Evolutionary conservation across 345 rosid genomes (phyloP), one percentile per base, ranked within the genome.

Genomic region (Passiflora organensis): DNA sequence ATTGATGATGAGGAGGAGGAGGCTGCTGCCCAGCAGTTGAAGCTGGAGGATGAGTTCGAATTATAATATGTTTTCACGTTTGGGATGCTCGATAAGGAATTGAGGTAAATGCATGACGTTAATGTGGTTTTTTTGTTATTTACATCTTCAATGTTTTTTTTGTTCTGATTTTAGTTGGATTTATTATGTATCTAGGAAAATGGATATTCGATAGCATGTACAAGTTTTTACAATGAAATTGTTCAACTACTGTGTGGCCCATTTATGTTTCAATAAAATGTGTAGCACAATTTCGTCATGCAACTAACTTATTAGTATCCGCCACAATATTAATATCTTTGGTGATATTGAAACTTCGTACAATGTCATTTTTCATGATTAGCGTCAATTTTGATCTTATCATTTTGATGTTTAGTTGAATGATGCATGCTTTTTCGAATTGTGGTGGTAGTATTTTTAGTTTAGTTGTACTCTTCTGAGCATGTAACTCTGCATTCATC

Each of bases 1-100:
- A 75, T 93, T 39, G 99, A 89, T 55, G 99, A 93, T 55, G 99
- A 89, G 15, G 99, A 93, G 61, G 99, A 93, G 63, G 99, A 93
- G 74, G 98, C 96, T 56, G 98, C 96, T 5, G 96, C 95, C 0
- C 96, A 91, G 71, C 80, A 80, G 13, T 61, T 93, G 74, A 93
- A 86, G 89, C 89, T 89, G n/a, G 99, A 93, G 59, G 96, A 93
- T 16, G 96, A 93, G 79, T 89, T 93, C 51, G 95, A 93, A 66
- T 63, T 93, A 71, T 93, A 62, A 82, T 74, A 34, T 37, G 52
- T 49, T 59, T 52, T 32, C 5, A 51, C 16, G 49, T 32, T 71
- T 43, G 36, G 42, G 32, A 68, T n/a, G 50, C 64, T 58, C 53
- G 58, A 38, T 43, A 25, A 51, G 19, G 19, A 32, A 18, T 42